phyloP scores from a whole-genome alignment of 176 grass and related monocot genomes.

The Oryza coarctata region DNA sequence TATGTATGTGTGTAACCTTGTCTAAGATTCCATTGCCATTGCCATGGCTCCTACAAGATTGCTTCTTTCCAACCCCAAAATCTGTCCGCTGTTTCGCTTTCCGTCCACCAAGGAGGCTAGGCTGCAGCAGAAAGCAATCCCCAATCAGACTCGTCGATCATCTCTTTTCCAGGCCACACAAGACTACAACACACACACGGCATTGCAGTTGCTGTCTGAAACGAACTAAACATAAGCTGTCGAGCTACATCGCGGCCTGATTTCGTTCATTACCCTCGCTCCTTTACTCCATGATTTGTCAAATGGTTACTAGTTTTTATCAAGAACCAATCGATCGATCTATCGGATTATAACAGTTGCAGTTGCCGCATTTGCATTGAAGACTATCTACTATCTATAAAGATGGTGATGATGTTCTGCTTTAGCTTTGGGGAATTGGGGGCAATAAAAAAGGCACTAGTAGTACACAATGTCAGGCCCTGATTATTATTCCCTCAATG shows the following conservation, averaged over 20 bases:
- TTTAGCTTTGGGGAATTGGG: background rate
- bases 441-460: background rate
- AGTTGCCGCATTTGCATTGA: background rate
- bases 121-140: background rate
- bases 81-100: background rate
- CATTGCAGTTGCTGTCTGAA: no score
- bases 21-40: slow-evolving; percentile 11
- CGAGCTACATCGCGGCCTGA: no score
- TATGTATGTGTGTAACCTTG: slow-evolving; percentile 10
- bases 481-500: background rate
- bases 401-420: background rate
- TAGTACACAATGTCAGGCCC: background rate
- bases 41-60: background rate
- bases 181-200: no score
- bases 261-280: no score
- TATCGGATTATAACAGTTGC: background rate
- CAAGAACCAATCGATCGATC: background rate
- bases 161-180: no score
- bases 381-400: no score
- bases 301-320: background rate
- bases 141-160: background rate
- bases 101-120: background rate
- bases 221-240: no score
- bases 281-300: no score
- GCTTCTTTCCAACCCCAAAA: background rate